Conservation (phyloP, 1,284 basidiomycete genomes). For the Microbotryum intermedium region DNA sequence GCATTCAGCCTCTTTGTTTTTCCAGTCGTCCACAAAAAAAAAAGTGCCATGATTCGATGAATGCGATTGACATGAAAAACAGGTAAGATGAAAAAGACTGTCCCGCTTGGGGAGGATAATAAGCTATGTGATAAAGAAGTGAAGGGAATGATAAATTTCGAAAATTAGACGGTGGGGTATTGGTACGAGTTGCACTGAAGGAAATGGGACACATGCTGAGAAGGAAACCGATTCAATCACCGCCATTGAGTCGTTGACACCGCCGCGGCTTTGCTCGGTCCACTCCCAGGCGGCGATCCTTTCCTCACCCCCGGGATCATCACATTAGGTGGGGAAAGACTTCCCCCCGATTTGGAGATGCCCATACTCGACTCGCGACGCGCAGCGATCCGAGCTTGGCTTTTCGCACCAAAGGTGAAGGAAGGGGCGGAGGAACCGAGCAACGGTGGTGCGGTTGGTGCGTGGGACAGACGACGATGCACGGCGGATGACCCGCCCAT, state of each 20-base stretch:
- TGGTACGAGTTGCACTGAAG: too few species aligned
- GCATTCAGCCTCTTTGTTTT: too few species aligned
- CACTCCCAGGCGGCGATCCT: not conserved
- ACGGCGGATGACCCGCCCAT: conserved; percentile 3
- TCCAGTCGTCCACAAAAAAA: too few species aligned
- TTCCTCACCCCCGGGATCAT: too few species aligned
- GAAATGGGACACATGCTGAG: too few species aligned
- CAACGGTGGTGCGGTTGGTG: not conserved
- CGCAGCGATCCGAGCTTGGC: conserved; percentile 21
- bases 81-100: too few species aligned
- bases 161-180: too few species aligned
- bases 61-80: too few species aligned
- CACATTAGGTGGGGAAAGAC: not conserved
- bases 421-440: not conserved
- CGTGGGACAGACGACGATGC: conserved; percentile 4
- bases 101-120: too few species aligned
- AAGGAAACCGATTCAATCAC: not conserved
- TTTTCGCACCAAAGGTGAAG: conserved; percentile 18
- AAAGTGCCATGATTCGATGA: too few species aligned
- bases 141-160: too few species aligned
- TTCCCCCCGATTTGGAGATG: not conserved
- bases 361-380: conserved; percentile 16
- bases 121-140: too few species aligned
- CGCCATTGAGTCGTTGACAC: not conserved
- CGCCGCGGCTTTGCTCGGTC: not conserved